Evolutionary conservation across 2,329 filamentous ascomycete genomes (phyloP).

Genomic region (Sporothrix dimorphospora): DNA sequence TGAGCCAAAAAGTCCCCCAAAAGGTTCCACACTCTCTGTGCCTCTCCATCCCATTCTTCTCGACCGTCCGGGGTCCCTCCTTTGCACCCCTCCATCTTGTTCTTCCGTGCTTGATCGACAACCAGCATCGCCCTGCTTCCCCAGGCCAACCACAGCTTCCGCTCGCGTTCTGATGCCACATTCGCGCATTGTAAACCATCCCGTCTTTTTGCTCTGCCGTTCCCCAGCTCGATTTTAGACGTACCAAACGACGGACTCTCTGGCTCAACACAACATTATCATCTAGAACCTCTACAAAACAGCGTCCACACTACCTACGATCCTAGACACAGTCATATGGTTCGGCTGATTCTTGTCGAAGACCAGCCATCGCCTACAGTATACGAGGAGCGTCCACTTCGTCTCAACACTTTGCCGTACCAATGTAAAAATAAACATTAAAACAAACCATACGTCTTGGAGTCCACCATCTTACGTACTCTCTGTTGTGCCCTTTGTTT

Average conservation of each 20-base stretch:
- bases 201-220: background rate
- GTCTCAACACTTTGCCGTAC: constrained; percentile 24
- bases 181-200: background rate
- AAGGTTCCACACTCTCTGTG: too few relatives aligned
- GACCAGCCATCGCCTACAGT: background rate
- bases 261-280: background rate
- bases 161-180: background rate
- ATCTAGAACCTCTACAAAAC: background rate
- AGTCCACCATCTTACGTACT: background rate
- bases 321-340: background rate
- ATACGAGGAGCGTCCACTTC: background rate
- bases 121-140: constrained; percentile 5
- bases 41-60: background rate
- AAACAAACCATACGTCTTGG: background rate
- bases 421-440: background rate
- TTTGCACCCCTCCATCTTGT: background rate
- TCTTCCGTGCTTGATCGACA: constrained; percentile 14
- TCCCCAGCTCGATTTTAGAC: background rate
- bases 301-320: background rate
- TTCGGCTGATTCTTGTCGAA: constrained; percentile 13
- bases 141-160: background rate
- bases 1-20: too few relatives aligned
- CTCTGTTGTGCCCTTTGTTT: background rate
- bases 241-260: background rate
- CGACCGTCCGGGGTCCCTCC: background rate